phyloP scores from a whole-genome alignment of 208 protist species.

The Histomonas meleagridis region DNA sequence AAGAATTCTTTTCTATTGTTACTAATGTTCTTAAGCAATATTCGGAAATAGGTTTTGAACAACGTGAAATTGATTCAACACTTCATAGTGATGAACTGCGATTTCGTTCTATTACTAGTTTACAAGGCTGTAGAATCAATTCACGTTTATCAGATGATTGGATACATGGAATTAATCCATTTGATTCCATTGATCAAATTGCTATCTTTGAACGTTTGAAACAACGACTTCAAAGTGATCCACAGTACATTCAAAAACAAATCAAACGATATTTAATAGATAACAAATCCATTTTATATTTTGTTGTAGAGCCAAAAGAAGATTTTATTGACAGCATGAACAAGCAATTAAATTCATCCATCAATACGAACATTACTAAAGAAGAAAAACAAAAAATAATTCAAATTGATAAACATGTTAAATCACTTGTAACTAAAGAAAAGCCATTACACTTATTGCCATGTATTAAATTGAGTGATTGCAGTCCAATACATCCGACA shows the following conservation, averaged over 20 bases:
- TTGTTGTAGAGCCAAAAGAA: background rate
- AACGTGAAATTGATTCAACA: background rate
- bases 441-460: background rate
- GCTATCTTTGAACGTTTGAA: background rate
- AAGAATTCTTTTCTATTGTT: background rate
- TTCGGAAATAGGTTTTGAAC: background rate
- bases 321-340: background rate
- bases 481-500: background rate
- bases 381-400: background rate
- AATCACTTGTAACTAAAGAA: background rate
- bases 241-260: background rate
- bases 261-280: background rate
- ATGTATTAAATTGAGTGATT: background rate
- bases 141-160: background rate
- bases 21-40: background rate
- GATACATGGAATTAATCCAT: slow-evolving; percentile 1
- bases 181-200: background rate
- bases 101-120: background rate
- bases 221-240: background rate
- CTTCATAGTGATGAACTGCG: background rate
- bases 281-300: background rate
- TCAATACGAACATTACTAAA: background rate
- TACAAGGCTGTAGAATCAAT: background rate
- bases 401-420: background rate
- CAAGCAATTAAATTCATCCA: background rate